Percentiles rank a stretch among this genome's conserved stretches.
phyloP scores from a whole-genome alignment of 2,329 filamentous ascomycete species.

The Fusarium praegraminearum region DNA sequence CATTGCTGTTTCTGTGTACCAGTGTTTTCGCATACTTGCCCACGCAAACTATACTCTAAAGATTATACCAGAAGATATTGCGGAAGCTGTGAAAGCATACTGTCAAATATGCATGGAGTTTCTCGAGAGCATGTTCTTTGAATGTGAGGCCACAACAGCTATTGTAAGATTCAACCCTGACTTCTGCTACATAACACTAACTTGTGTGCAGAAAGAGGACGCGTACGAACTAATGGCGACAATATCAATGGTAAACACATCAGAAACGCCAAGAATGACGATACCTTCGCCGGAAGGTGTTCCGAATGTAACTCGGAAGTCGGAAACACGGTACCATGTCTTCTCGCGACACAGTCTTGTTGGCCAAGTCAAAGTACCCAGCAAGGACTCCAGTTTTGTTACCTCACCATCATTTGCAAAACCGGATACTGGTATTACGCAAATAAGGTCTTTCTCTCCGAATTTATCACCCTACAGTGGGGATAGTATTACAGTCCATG shows the following conservation, averaged over 20 bases:
- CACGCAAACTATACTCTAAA: not conserved
- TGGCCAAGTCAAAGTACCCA: not conserved
- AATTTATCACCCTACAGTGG: not conserved
- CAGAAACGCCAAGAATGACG: not conserved
- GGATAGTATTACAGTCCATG: not conserved
- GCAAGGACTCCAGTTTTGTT: not conserved
- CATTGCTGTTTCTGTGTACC: not conserved
- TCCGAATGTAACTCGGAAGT: fast-evolving
- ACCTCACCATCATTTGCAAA: not conserved
- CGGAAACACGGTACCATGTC: not conserved
- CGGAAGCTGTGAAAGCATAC: not conserved
- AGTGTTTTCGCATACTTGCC: not conserved
- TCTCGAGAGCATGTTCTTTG: not conserved
- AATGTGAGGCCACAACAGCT: not conserved
- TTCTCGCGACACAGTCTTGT: not conserved
- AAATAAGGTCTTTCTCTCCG: not conserved
- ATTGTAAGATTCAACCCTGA: not conserved
- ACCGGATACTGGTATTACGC: not conserved
- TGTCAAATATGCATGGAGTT: not conserved
- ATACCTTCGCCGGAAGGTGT: not conserved
- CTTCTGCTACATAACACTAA: not conserved
- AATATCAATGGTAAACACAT: not conserved
- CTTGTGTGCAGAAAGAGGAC: not conserved
- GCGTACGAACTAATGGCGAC: not conserved
- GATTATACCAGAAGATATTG: not conserved